Base-by-base conservation (phyloP, 208 protist genomes). In the Leishmania major region DNA sequence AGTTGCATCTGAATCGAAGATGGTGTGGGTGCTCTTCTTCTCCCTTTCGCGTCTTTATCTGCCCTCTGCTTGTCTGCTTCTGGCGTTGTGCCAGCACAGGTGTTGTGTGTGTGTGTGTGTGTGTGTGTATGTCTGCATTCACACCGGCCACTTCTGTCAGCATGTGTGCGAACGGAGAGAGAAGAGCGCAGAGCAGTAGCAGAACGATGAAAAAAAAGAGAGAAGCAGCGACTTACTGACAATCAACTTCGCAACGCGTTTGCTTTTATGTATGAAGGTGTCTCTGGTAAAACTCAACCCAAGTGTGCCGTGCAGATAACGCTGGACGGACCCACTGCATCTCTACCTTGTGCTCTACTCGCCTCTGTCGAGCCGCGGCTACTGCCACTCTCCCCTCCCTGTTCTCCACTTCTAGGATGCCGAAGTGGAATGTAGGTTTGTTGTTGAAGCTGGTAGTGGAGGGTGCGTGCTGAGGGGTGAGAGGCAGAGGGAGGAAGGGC, bases 241-340 rank as follows among this genome's bases (percentile, higher is more conserved):
- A 8, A 74, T 74, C 70, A 37, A 74, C 70, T 51, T 53, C 28
- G 45, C 6, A 55, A 35, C 22, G 35, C 60, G 37, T 75, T 76
- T 47, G 80, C 25, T 13, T 62, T 79, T 51, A 64, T 86, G n/a
- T 79, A 83, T 86, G 78, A 86, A 5, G 59, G 83, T 82, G 73
- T 73, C 77, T 57, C 47, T 64, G 80, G 75, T 60, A 67, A 85
- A 80, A 69, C 78, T 85, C 79, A 72, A 7, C 28, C 66, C 49
- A 75, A 75, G 53, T 60, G 51, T 81, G 40, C 78, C 43, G 37
- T 47, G 28, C 75, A 57, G 75, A 35, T 28, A 25, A 37, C 25
- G 75, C n/a, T 64, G 37, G 53, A 51, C 22, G 28, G 13, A n/a
- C 28, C 37, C 25, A 7, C 43, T 37, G 22, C 11, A 7, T 35